phyloP scores from a whole-genome alignment of 1,139 yeast species.

The Arxiozyma slooffiae region DNA sequence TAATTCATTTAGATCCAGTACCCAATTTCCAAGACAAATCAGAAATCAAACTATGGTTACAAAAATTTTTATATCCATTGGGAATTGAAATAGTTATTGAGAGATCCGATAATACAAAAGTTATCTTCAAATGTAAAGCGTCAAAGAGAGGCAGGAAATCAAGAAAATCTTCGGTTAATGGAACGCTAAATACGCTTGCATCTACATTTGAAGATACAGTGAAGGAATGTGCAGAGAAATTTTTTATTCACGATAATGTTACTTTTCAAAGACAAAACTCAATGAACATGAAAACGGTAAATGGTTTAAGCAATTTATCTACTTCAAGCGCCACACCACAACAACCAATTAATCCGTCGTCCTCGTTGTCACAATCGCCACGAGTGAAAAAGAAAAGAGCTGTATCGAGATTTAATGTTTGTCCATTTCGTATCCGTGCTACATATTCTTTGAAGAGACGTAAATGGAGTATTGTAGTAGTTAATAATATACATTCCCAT shows the following conservation, averaged over 20 bases:
- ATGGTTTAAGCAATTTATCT: not conserved
- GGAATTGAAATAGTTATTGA: conserved; percentile 60
- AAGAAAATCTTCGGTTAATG: conserved; percentile 4
- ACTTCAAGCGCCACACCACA: not conserved
- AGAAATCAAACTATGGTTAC: conserved; percentile 64
- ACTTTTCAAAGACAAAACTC: not conserved
- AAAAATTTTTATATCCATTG: conserved; percentile 36
- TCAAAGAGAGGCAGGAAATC: conserved; percentile 27
- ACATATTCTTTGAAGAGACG: conserved; percentile 48
- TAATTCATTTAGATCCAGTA: conserved; percentile 32
- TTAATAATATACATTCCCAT: conserved; percentile 44
- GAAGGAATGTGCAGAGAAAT: conserved; percentile 2
- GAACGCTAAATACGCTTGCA: not conserved
- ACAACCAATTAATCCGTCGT: not conserved
- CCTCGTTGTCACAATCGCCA: not conserved
- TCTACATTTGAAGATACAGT: conserved; percentile 2
- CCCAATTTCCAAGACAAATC: conserved; percentile 36
- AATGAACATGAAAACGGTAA: not conserved
- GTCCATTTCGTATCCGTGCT: conserved; percentile 65
- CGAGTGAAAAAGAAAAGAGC: conserved; percentile 24
- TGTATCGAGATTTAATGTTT: conserved; percentile 33
- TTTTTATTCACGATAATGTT: not conserved
- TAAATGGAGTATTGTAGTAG: conserved; percentile 52
- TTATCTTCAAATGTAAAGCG: conserved; percentile 58
- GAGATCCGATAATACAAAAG: conserved; percentile 57